Evolutionary conservation across 805 yeast species (phyloP).

Genomic region (Ogataea populi-albae): DNA sequence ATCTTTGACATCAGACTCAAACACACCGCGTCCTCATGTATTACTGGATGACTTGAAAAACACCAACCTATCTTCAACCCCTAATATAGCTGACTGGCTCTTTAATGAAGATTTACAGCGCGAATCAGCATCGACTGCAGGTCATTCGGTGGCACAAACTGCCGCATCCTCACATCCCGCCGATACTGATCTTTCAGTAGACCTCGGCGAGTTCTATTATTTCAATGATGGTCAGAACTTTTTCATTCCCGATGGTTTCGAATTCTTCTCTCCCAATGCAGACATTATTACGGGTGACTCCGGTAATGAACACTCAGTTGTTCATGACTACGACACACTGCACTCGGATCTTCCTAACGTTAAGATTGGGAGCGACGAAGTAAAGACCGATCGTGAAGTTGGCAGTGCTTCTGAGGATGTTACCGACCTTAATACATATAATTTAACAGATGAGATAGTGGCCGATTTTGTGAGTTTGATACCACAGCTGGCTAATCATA

Average conservation of each 20-base stretch:
- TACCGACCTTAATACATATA: no score
- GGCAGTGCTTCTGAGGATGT: no score
- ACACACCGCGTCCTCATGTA: conserved; percentile 1
- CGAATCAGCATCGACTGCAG: neutral
- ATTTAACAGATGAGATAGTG: conserved; percentile 20
- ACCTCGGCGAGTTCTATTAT: conserved; percentile 24
- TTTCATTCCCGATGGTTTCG: conserved; percentile 31
- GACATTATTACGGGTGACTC: neutral
- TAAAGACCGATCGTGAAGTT: no score
- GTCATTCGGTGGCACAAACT: neutral
- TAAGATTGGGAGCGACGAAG: no score
- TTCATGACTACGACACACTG: no score
- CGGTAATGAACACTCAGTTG: neutral
- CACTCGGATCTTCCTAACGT: no score
- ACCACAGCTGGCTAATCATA: conserved; percentile 25
- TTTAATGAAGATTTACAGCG: conserved; percentile 22
- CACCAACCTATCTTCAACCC: conserved; percentile 15
- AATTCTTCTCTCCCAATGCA: conserved; percentile 24
- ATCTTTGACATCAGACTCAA: no score
- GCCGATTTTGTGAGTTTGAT: conserved; percentile 24
- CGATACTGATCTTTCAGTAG: conserved; percentile 15
- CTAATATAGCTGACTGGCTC: conserved; percentile 29
- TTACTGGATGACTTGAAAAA: no score
- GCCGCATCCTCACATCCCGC: neutral
- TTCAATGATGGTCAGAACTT: conserved; percentile 28